Evolutionary conservation across 2,329 filamentous ascomycete genomes (phyloP).

Genomic region (Passalora sequoiae): DNA sequence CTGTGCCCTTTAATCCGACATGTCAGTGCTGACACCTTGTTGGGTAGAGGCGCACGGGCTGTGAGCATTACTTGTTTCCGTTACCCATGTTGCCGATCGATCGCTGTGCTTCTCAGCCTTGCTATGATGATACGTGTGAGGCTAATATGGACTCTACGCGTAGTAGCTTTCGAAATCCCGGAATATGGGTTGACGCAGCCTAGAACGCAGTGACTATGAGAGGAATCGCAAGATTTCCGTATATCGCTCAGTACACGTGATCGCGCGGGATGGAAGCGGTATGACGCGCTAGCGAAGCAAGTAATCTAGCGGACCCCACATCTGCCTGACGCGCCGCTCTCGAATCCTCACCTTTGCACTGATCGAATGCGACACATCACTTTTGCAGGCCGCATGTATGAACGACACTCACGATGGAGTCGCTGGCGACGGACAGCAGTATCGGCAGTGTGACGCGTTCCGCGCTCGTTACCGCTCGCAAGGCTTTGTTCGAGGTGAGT

Average conservation of each 20-base stretch:
- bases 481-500: slow-evolving; percentile 23
- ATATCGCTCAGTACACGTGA: neutral
- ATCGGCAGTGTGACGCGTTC: slow-evolving; percentile 22
- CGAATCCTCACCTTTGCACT: neutral
- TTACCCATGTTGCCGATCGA: slow-evolving; percentile 1
- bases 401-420: no score
- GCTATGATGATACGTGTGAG: no score
- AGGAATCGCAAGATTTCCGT: neutral
- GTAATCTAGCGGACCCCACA: no score
- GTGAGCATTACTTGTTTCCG: neutral
- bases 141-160: neutral
- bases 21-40: slow-evolving; percentile 1
- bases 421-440: slow-evolving; percentile 23
- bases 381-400: no score
- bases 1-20: slow-evolving; percentile 2
- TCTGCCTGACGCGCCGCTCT: no score
- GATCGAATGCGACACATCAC: slow-evolving; percentile 1
- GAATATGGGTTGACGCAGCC: neutral
- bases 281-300: no score
- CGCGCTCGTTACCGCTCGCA: slow-evolving; percentile 17
- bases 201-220: neutral
- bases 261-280: neutral
- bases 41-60: neutral
- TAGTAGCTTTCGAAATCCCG: neutral
- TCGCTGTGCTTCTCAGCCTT: no score